phyloP scores from a whole-genome alignment of 73 alveolate genomes.

The Uronychia setigera region DNA sequence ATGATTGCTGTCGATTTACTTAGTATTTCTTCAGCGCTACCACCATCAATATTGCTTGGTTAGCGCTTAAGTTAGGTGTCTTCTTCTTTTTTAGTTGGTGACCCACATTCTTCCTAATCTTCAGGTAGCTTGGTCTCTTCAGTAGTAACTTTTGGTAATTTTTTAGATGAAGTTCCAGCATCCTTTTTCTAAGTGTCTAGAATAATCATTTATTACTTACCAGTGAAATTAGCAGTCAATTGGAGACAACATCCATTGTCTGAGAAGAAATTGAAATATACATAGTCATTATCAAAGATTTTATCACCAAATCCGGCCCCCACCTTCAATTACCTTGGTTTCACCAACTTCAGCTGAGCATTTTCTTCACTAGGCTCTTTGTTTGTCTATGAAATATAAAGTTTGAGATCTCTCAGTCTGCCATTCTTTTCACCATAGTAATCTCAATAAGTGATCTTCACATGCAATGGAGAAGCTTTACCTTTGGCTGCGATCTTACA shows the following conservation, averaged over 20 bases:
- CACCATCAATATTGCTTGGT: too few species aligned
- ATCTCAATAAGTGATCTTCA: neutral
- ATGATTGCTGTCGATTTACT: too few species aligned
- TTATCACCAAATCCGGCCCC: neutral
- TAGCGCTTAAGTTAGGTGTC: too few species aligned
- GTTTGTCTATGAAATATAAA: neutral
- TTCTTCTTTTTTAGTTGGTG: too few species aligned
- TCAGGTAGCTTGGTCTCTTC: too few species aligned
- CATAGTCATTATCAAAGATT: neutral
- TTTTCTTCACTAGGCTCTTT: neutral
- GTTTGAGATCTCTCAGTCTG: neutral
- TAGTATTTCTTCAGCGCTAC: too few species aligned
- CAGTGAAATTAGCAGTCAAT: neutral
- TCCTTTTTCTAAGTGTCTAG: too few species aligned
- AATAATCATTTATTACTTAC: too few species aligned
- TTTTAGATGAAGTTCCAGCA: too few species aligned
- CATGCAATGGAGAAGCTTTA: neutral
- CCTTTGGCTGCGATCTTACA: neutral
- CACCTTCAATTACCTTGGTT: neutral
- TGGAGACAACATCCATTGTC: neutral
- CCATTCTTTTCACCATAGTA: neutral
- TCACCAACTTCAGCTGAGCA: neutral
- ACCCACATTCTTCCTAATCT: too few species aligned
- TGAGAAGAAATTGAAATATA: neutral
- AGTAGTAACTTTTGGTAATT: too few species aligned